These are phyloP conservation scores for Haplographium delicatum DNA, from an alignment of 495 filamentous ascomycete species.

Conservation along the genomic window DNA sequence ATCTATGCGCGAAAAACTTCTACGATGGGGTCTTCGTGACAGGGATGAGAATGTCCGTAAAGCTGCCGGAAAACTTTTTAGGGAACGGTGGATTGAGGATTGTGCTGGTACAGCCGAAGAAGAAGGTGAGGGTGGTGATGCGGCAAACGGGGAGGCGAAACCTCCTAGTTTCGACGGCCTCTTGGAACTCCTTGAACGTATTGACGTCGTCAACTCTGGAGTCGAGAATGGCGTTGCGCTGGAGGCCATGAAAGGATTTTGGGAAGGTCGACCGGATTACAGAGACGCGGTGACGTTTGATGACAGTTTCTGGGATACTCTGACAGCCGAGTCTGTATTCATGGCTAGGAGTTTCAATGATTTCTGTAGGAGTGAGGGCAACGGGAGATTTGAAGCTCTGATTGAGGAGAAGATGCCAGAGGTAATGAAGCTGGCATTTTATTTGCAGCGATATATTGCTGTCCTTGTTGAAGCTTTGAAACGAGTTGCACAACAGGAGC, in stretches of 20 bases:
- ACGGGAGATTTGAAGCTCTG: constrained; percentile 63
- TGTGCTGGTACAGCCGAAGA: constrained; percentile 61
- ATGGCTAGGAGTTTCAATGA: constrained; percentile 88
- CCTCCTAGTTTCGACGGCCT: constrained; percentile 68
- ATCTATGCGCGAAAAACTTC: constrained; percentile 92
- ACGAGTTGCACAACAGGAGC: constrained; percentile 43
- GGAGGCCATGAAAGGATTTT: constrained; percentile 92
- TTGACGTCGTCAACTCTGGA: constrained; percentile 87
- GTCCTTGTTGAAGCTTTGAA: constrained; percentile 65
- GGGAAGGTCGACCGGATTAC: constrained; percentile 91
- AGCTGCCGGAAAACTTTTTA: constrained; percentile 83
- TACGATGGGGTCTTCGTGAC: constrained; percentile 92
- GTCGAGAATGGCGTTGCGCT: constrained; percentile 83
- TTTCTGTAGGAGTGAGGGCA: constrained; percentile 69
- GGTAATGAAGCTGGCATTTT: constrained; percentile 81
- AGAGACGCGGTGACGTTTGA: constrained; percentile 74
- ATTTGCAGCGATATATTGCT: constrained; percentile 72
- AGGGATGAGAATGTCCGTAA: constrained; percentile 92
- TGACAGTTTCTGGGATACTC: constrained; percentile 79
- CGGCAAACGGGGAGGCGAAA: constrained; percentile 40
- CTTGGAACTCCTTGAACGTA: constrained; percentile 86
- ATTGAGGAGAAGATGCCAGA: constrained; percentile 92
- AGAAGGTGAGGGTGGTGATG: constrained; percentile 36
- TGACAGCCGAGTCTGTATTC: constrained; percentile 83
- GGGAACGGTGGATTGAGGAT: constrained; percentile 93